Conservation (phyloP, 345 rosid species). For the Gossypium ekmanianum region DNA sequence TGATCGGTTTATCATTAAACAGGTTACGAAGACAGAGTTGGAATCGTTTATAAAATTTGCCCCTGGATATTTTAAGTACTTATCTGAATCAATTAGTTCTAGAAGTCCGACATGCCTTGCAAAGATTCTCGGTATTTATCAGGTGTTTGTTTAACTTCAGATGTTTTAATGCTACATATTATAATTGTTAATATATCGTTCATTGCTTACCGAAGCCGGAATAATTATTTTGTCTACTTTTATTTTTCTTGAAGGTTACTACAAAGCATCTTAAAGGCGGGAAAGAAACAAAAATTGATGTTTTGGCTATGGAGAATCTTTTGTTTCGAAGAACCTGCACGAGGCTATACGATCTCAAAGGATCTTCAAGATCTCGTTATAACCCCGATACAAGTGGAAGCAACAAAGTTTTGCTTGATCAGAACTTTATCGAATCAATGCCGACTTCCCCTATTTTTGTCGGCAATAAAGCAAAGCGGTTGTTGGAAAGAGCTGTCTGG, state of each 20-base stretch:
- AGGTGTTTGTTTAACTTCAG: conserved; percentile 65
- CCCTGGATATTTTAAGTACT: conserved; percentile 75
- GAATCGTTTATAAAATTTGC: conserved; percentile 91
- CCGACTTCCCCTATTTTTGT: conserved; percentile 93
- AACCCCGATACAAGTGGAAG: conserved; percentile 85
- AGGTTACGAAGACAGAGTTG: conserved; percentile 93
- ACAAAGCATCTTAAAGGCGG: conserved; percentile 76
- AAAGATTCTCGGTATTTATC: conserved; percentile 91
- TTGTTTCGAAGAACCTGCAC: conserved; percentile 64
- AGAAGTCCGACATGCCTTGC: conserved; percentile 96
- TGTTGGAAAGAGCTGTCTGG: conserved; percentile 96
- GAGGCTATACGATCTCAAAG: conserved; percentile 89
- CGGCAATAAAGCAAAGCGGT: conserved; percentile 86
- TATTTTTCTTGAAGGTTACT: conserved; percentile 48
- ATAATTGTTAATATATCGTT: neutral
- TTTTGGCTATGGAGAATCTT: conserved; percentile 96
- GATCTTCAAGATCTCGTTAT: conserved; percentile 79
- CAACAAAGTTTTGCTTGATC: conserved; percentile 93
- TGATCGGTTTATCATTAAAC: conserved; percentile 51
- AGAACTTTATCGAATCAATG: conserved; percentile 96
- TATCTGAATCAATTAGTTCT: conserved; percentile 69
- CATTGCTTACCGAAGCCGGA: too few species aligned
- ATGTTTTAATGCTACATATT: conserved; percentile 1
- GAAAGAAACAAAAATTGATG: conserved; percentile 83
- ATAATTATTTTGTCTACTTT: neutral